These are phyloP conservation scores for Polychytrium aggregatum DNA, from an alignment of 192 early-diverging fungal genomes.

Conservation along the genomic window DNA sequence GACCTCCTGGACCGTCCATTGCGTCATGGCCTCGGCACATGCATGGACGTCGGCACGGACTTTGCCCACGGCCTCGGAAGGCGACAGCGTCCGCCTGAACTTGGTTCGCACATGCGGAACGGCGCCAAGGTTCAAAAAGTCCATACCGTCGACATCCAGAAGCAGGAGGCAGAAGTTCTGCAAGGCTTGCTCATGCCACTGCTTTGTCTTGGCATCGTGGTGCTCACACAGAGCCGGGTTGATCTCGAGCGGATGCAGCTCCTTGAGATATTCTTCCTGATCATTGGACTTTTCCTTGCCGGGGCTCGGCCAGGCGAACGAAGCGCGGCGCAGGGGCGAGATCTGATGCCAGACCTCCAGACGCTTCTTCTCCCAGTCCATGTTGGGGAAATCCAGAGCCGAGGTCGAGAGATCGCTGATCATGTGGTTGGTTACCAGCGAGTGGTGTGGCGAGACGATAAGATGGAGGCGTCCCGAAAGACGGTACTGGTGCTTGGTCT, in stretches of 20 bases:
- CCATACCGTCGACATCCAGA: conserved; percentile 19
- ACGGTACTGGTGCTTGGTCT: conserved; percentile 14
- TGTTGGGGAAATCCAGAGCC: conserved; percentile 2
- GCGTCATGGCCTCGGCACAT: no score
- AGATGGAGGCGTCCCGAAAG: conserved; percentile 19
- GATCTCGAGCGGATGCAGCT: no score
- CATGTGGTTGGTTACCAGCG: conserved; percentile 4
- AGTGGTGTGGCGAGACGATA: conserved; percentile 12
- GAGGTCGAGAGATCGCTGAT: conserved; percentile 2
- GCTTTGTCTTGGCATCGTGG: conserved; percentile 2
- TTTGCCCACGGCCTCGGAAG: no score
- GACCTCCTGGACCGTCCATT: no score
- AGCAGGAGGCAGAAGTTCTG: conserved; percentile 17
- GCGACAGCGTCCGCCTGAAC: no score
- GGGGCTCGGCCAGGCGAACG: conserved; percentile 16
- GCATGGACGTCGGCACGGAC: no score
- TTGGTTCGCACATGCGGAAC: conserved; percentile 15
- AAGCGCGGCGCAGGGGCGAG: conserved; percentile 11
- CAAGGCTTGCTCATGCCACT: conserved; percentile 4
- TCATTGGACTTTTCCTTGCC: not conserved
- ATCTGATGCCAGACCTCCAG: conserved; percentile 11
- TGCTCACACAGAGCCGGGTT: no score
- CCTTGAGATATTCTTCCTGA: no score
- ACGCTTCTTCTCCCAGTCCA: conserved; percentile 14
- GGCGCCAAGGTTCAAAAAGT: conserved; percentile 5